phyloP scores from a whole-genome alignment of 352 stramenopile species.

The Pythium phragmitis region DNA sequence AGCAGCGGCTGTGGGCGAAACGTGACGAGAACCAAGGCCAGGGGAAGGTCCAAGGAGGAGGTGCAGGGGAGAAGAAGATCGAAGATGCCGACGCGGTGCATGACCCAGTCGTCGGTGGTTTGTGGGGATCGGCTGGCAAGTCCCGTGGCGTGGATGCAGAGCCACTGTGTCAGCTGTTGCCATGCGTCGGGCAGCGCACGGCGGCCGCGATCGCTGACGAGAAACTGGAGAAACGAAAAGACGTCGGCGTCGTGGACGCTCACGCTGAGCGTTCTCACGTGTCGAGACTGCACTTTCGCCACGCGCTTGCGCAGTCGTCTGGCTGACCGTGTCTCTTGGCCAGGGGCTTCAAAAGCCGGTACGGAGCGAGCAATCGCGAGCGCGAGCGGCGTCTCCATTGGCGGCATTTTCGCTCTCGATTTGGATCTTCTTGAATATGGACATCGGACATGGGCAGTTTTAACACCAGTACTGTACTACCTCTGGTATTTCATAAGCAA shows the following conservation, averaged over 20 bases:
- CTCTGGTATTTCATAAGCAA: neutral
- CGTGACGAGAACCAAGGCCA: constrained; percentile 25
- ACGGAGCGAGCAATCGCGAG: constrained; percentile 33
- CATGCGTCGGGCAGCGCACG: neutral
- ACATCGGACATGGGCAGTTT: neutral
- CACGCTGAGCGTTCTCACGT: constrained; percentile 13
- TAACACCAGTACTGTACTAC: neutral
- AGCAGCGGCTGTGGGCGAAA: constrained; percentile 49
- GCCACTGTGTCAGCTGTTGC: constrained; percentile 4
- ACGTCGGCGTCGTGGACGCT: constrained; percentile 21
- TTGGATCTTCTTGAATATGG: neutral
- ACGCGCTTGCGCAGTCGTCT: constrained; percentile 25
- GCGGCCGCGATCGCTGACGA: constrained; percentile 2
- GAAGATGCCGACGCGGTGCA: neutral
- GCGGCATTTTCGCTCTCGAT: neutral
- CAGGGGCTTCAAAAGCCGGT: constrained; percentile 45
- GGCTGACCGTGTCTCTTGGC: constrained; percentile 30
- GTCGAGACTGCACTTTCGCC: neutral
- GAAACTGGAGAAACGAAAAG: constrained; percentile 18
- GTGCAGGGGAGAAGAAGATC: neutral
- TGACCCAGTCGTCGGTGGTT: neutral
- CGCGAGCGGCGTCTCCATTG: constrained; percentile 9
- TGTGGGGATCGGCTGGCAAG: neutral
- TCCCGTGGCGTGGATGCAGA: neutral
- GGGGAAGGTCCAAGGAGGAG: neutral